Evolutionary conservation across 2,329 filamentous ascomycete species (phyloP), one percentile per base, ranked within the genome.

Genomic region (Talaromyces islandicus): DNA sequence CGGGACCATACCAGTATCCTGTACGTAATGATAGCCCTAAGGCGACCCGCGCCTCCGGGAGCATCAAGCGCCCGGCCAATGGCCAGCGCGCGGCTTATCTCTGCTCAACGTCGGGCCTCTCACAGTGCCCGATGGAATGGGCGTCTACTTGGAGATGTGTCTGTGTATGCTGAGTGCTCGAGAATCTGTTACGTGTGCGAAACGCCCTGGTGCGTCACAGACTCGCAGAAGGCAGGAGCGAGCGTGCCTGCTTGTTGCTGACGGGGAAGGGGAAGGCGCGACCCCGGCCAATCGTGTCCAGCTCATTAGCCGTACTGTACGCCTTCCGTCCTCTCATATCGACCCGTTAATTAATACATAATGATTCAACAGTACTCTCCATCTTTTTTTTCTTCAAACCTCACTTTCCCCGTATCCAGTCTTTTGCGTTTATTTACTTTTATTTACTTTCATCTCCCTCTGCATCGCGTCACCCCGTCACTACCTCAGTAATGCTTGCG

Each of bases 11-110:
- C 14, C 19, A 24, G 38, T 35, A 55, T 41, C 64, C 64, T 67
- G 72, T 73, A 55, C 71, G 71, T 74, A 74, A 74, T 73, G 64
- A 60, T 56, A 67, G 63, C 63, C 62, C 61, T 61, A 43, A 27
- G 54, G 61, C 63, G 62, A 61, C 58, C 59, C 52, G 63, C 54
- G 62, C 62, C 56, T 56, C 38, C 50, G 29, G 57, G 38, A 58
- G 52, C 41, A 48, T 53, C 55, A 32, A 58, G 41, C 25, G 54
- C 35, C 35, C 17, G 46, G 4, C 72, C 71, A 74, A 73, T 73
- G 69, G 73, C 62, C 27, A 50, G 11, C 14, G 5, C 7, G 17
- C 48, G 17, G 32, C 70, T 74, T 74, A 74, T 74, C 71, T 64
- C 57, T 65, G 66, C 64, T 30, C 53, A 43, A 25, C 21, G 35